phyloP scores from a whole-genome alignment of 1,139 yeast species.

The Hyphopichia wangnamkhiaoensis region DNA sequence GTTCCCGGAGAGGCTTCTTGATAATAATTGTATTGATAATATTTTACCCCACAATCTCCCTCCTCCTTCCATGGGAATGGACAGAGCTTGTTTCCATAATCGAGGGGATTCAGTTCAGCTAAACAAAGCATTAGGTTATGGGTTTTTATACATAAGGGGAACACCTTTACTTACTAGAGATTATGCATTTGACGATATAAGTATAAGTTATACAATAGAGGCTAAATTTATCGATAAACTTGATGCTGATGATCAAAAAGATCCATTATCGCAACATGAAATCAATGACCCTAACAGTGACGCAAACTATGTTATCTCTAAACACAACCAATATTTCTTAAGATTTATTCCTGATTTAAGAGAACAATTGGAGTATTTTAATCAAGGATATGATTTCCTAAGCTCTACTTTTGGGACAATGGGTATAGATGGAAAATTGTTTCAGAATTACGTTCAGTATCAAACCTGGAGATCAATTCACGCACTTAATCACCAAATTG shows the following conservation, averaged over 20 bases:
- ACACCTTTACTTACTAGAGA: slow-evolving; percentile 47
- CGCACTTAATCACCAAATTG: slow-evolving; percentile 30
- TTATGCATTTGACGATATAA: slow-evolving; percentile 42
- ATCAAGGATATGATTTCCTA: slow-evolving; percentile 25
- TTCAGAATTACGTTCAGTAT: slow-evolving; percentile 23
- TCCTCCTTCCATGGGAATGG: slow-evolving; percentile 69
- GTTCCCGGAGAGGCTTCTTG: slow-evolving; percentile 59
- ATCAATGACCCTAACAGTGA: slow-evolving; percentile 39
- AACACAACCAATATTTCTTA: slow-evolving; percentile 39
- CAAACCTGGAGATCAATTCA: slow-evolving; percentile 39
- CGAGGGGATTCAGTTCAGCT: slow-evolving; percentile 36
- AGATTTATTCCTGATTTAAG: slow-evolving; percentile 43
- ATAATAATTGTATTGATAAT: slow-evolving; percentile 56
- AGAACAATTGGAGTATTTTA: slow-evolving; percentile 29
- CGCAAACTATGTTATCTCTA: slow-evolving; percentile 39
- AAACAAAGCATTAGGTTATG: slow-evolving; percentile 48
- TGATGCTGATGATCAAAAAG: slow-evolving; percentile 21
- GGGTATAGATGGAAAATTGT: slow-evolving; percentile 41
- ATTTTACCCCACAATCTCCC: slow-evolving; percentile 54
- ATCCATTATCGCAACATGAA: slow-evolving; percentile 35
- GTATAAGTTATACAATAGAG: slow-evolving; percentile 46
- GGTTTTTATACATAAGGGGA: slow-evolving; percentile 40
- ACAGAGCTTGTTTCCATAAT: slow-evolving; percentile 40
- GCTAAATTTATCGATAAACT: slow-evolving; percentile 44
- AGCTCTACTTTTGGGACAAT: slow-evolving; percentile 27